A percentile compares a stretch with the other conserved stretches of the same genome.
phyloP scores from a whole-genome alignment of 2,329 filamentous ascomycete genomes.

The Colletotrichum zoysiae region DNA sequence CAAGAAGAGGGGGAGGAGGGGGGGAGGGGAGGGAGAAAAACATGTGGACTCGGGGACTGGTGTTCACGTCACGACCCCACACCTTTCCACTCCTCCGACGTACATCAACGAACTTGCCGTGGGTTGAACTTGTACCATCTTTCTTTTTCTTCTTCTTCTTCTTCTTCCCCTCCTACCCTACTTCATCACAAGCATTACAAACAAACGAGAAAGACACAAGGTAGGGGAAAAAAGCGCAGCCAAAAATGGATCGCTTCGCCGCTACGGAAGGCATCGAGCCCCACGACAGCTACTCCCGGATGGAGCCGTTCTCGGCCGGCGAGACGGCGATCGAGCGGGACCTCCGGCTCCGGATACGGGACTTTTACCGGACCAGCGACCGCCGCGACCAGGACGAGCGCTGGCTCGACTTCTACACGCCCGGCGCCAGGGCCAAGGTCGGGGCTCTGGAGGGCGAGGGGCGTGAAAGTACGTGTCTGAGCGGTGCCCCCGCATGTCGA shows the following conservation, averaged over 20 bases:
- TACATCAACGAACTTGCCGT: not conserved
- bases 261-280: conserved; percentile 34
- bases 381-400: conserved; percentile 28
- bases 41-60: conserved; percentile 7
- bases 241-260: conserved; percentile 22
- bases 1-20: not conserved
- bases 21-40: not conserved
- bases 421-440: conserved; percentile 33
- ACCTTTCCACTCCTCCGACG: not conserved
- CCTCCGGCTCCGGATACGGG: conserved; percentile 39
- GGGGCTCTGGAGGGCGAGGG: conserved; percentile 24
- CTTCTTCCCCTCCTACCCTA: no score
- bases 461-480: conserved; percentile 34
- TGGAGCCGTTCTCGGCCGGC: conserved; percentile 34
- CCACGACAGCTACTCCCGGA: conserved; percentile 38
- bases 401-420: conserved; percentile 38
- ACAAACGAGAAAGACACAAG: not conserved
- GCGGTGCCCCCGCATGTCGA: not conserved
- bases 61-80: conserved; percentile 28
- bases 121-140: not conserved
- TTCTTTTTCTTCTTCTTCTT: no score
- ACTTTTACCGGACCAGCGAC: conserved; percentile 42
- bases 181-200: not conserved
- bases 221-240: not conserved
- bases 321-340: conserved; percentile 40